Conservation (phyloP, 2,329 filamentous ascomycete species). For the Trichoderma arundinaceum region DNA sequence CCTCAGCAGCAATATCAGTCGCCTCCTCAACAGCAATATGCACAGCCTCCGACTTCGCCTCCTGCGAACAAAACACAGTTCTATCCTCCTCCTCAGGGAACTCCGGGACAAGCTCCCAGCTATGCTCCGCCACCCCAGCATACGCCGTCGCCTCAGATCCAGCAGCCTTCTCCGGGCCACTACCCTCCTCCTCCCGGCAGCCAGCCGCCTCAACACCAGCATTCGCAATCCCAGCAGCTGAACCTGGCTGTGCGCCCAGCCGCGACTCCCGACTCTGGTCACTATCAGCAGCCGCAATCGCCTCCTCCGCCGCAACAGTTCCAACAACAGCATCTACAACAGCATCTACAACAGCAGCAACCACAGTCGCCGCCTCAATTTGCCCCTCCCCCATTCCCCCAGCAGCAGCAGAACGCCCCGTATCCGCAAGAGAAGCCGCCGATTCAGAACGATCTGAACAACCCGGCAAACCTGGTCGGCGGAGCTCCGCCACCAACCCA, state of each 20-base stretch:
- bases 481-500: conserved; percentile 55
- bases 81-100: conserved; percentile 44
- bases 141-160: conserved; percentile 42
- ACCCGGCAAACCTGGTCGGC: conserved; percentile 44
- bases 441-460: conserved; percentile 18
- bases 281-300: conserved; percentile 31
- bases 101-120: conserved; percentile 34
- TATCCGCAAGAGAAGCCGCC: conserved; percentile 27
- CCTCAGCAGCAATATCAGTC: conserved; percentile 37
- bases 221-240: conserved; percentile 36
- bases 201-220: conserved; percentile 37
- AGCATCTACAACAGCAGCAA: conserved; percentile 42
- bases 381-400: conserved; percentile 41
- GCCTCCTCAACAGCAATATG: conserved; percentile 41
- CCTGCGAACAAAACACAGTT: conserved; percentile 54
- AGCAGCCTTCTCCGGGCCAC: conserved; percentile 37
- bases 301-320: conserved; percentile 34
- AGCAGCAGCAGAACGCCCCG: conserved; percentile 40
- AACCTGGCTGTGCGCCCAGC: conserved; percentile 38
- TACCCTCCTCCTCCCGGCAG: conserved; percentile 39
- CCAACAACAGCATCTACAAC: conserved; percentile 41
- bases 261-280: conserved; percentile 38
- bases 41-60: conserved; percentile 55
- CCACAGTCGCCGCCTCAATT: conserved; percentile 33
- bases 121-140: conserved; percentile 44